Percentiles rank a stretch among this genome's conserved stretches.
phyloP scores from a whole-genome alignment of 148 eudicot genomes.

The Suaeda aralocaspica region DNA sequence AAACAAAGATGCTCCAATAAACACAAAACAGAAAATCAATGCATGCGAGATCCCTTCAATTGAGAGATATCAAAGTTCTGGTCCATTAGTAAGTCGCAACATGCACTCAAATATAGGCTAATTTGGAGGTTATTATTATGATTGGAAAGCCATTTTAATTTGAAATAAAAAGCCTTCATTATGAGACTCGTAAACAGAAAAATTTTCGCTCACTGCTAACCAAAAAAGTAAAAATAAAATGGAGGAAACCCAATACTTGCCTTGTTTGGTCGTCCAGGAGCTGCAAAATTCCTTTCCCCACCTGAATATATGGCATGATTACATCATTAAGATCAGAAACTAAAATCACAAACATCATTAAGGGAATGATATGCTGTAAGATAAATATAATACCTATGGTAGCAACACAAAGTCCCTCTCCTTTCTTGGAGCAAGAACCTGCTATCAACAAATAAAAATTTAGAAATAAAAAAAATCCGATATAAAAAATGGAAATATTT shows the following conservation, averaged over 20 bases:
- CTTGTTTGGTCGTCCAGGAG: slow-evolving; percentile 39
- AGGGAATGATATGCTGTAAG: not conserved
- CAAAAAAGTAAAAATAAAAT: not conserved
- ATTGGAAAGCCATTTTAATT: too few species aligned
- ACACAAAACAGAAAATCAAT: too few species aligned
- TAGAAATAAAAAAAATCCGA: not conserved
- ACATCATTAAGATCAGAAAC: not conserved
- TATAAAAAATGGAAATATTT: not conserved
- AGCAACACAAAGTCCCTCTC: slow-evolving; percentile 17
- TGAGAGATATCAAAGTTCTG: too few species aligned
- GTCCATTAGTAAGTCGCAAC: too few species aligned
- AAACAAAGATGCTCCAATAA: too few species aligned
- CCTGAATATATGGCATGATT: slow-evolving; percentile 32
- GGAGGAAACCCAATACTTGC: slow-evolving; percentile 25
- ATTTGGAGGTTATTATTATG: too few species aligned
- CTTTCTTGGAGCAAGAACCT: slow-evolving; percentile 31
- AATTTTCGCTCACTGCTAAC: too few species aligned
- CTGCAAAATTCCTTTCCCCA: slow-evolving; percentile 28
- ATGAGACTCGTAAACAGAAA: too few species aligned
- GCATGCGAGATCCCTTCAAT: too few species aligned
- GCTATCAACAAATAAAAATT: slow-evolving; percentile 25
- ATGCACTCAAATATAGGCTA: too few species aligned
- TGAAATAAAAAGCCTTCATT: too few species aligned
- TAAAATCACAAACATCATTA: not conserved
- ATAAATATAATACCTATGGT: slow-evolving; percentile 29